Base-by-base conservation (phyloP, 176 grass and related monocot genomes). In the Musa acuminata region DNA sequence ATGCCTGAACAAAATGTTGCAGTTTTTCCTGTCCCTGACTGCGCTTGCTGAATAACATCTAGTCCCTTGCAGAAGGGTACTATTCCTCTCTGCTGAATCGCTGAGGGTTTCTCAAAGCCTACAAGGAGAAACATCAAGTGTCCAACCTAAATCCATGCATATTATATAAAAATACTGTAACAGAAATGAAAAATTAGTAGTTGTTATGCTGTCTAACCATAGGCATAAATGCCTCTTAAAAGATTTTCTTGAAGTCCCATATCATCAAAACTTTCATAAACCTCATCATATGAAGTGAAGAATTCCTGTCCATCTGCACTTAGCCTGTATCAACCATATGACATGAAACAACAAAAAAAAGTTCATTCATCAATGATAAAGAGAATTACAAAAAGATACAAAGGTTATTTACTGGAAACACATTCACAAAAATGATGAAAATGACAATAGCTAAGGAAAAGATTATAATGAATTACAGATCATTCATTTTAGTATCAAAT, bases 1-100 rank as follows among this genome's bases (percentile, higher is more conserved):
- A 94, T 89, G 24, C 91, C 91, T 78, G 91, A 94, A 67, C 91
- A 94, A 75, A 94, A 94, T 10, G 91, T 94, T 10, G 91, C 91
- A 21, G 91, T 94, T 51, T 94, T 94, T 69, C 91, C 91, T 53
- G 91, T 94, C 65, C 87, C 91, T 64, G 91, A 94, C 5, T 94
- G 91, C 70, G 91, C 91, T 62, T 94, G 91, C 79, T 94, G 91
- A 43, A 94, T 94, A 72, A 94, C 91, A 81, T 94, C 91, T 59
- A 90, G 82, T 24, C 91, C 91, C 83, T 89, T 94, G 65, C 87
- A 90, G 72, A 94, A 94, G 2, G 91, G 91, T 24, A 94, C 87
- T 51, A 94, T 94, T 23, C 91, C 91, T 53, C 91, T 87, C 49
- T 94, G 91, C 80, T 94, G 91, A 71, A 94, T 94, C 12, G 91